Percentiles rank a stretch among this genome's conserved stretches.
These are phyloP conservation scores for Serendipita indica DNA, from an alignment of 768 basidiomycete genomes.

Conservation along the genomic window DNA sequence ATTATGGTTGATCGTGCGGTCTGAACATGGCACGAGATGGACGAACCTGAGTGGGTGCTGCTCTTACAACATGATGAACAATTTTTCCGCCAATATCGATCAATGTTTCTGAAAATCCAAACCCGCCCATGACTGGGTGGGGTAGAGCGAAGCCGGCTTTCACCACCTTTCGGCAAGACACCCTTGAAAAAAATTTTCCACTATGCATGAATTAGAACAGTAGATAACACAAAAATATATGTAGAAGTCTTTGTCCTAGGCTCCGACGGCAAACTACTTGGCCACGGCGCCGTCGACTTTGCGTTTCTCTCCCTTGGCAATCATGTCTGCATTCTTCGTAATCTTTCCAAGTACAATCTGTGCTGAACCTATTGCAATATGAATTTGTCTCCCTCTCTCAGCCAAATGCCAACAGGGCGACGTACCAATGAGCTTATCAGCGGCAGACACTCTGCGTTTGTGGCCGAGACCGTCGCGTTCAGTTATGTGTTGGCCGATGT, in stretches of 20 bases:
- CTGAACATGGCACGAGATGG: neutral
- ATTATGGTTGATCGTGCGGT: neutral
- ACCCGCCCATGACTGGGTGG: neutral
- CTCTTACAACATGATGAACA: neutral
- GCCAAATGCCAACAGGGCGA: neutral
- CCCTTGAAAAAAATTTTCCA: neutral
- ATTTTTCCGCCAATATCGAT: constrained; percentile 8
- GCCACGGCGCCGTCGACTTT: neutral
- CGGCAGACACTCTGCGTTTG: neutral
- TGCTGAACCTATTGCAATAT: neutral
- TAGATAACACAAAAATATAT: neutral
- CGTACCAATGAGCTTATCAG: constrained; percentile 5
- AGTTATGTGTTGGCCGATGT: neutral
- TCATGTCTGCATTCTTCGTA: neutral
- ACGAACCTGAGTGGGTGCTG: constrained; percentile 10
- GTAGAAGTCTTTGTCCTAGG: neutral
- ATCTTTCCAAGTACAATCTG: constrained; percentile 1
- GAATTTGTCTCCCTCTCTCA: no score
- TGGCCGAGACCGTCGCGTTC: neutral
- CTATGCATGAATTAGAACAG: neutral
- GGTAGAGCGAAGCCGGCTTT: neutral
- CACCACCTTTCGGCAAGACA: neutral
- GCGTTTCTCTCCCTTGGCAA: neutral
- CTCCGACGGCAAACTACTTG: neutral
- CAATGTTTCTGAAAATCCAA: neutral